Percentiles rank a stretch among this genome's conserved stretches.
Conservation (phyloP, 371 early-diverging fungal species). For the Cokeromyces recurvatus region DNA sequence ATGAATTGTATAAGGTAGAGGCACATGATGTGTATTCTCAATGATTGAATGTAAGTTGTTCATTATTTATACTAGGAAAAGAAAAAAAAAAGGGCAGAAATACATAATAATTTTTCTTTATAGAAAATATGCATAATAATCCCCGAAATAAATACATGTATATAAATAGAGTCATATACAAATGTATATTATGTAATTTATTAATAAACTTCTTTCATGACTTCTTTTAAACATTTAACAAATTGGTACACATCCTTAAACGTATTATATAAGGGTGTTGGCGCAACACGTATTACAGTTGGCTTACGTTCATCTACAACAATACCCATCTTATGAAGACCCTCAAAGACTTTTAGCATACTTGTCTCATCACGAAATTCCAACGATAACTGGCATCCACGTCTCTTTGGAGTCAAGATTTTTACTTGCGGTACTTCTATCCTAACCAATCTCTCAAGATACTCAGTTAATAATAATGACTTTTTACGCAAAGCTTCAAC, state of each 20-base stretch:
- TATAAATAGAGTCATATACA: too few species aligned
- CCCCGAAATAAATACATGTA: too few species aligned
- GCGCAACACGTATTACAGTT: conserved; percentile 89
- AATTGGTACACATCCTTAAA: conserved; percentile 71
- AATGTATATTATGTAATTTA: too few species aligned
- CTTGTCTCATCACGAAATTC: conserved; percentile 48
- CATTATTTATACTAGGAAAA: conserved; percentile 2
- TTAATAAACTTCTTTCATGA: conserved; percentile 37
- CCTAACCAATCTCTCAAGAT: conserved; percentile 65
- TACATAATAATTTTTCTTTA: too few species aligned
- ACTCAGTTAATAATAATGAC: conserved; percentile 74
- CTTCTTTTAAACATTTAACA: conserved; percentile 41
- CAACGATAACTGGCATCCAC: conserved; percentile 90
- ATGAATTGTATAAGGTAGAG: conserved; percentile 50
- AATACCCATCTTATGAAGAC: conserved; percentile 64
- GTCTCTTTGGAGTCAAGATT: conserved; percentile 80
- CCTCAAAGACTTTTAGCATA: conserved; percentile 57
- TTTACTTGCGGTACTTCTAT: conserved; percentile 38
- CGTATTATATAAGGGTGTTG: conserved; percentile 85
- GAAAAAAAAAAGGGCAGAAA: not conserved
- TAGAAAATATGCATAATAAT: too few species aligned
- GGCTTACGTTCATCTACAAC: conserved; percentile 90
- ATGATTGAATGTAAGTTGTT: conserved; percentile 1
- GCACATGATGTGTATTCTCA: conserved; percentile 2
- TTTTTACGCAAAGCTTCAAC: conserved; percentile 69